Evolutionary conservation across 2,329 filamentous ascomycete genomes (phyloP).

Genomic region (Ceratocystis destructans): DNA sequence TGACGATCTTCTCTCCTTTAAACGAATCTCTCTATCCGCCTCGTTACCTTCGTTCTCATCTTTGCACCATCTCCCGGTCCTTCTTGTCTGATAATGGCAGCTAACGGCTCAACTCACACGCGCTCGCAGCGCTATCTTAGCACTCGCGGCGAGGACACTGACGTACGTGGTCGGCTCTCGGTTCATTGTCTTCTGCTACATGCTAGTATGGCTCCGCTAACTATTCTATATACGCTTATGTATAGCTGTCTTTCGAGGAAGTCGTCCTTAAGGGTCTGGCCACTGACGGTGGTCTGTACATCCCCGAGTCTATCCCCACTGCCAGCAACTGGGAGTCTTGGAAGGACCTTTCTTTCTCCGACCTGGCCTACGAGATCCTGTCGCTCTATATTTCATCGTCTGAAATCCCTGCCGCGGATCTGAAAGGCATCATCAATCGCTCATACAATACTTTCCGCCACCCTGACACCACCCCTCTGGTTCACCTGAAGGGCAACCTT

Average conservation of each 20-base stretch:
- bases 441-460: slow-evolving; percentile 85
- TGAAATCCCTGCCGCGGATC: slow-evolving; percentile 68
- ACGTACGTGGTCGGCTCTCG: slow-evolving; percentile 26
- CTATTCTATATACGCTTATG: neutral
- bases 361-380: slow-evolving; percentile 74
- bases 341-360: slow-evolving; percentile 64
- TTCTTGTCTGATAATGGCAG: slow-evolving; percentile 28
- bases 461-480: slow-evolving; percentile 62
- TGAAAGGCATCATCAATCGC: slow-evolving; percentile 68
- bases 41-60: too few relatives aligned
- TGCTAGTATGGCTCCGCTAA: slow-evolving; percentile 8
- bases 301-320: slow-evolving; percentile 66
- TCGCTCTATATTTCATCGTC: slow-evolving; percentile 71
- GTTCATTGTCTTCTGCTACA: neutral
- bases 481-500: slow-evolving; percentile 64
- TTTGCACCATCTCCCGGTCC: neutral
- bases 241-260: slow-evolving; percentile 73
- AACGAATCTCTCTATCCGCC: neutral
- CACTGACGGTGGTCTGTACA: slow-evolving; percentile 74
- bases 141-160: slow-evolving; percentile 38
- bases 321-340: slow-evolving; percentile 55
- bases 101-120: slow-evolving; percentile 31
- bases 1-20: neutral
- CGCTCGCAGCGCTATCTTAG: slow-evolving; percentile 38
- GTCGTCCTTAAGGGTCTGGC: slow-evolving; percentile 83